Evolutionary conservation across 192 early-diverging fungal species (phyloP).

Genomic region (Backusella mclennaniae): DNA sequence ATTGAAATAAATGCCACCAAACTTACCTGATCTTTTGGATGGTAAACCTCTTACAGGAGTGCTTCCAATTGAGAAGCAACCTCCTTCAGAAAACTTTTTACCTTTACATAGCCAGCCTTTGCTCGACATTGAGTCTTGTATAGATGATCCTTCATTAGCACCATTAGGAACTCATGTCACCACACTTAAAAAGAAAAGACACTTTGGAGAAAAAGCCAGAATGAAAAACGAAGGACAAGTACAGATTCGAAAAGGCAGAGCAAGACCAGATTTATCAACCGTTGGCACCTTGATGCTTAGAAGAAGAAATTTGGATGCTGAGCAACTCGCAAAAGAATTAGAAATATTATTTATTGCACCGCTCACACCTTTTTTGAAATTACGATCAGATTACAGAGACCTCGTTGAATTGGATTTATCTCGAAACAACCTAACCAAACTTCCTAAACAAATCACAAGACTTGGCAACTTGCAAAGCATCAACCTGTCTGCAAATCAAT

Average conservation of each 20-base stretch:
- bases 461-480: slow-evolving; percentile 33
- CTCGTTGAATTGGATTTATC: slow-evolving; percentile 54
- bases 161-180: slow-evolving; percentile 47
- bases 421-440: slow-evolving; percentile 43
- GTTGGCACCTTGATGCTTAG: slow-evolving; percentile 34
- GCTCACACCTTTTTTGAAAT: slow-evolving; percentile 32
- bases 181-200: neutral
- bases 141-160: slow-evolving; percentile 50
- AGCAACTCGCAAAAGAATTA: slow-evolving; percentile 35
- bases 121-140: slow-evolving; percentile 53
- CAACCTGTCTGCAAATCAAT: slow-evolving; percentile 45
- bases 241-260: slow-evolving; percentile 1
- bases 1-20: neutral
- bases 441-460: slow-evolving; percentile 40
- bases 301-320: slow-evolving; percentile 37
- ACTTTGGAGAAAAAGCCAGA: neutral
- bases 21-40: slow-evolving; percentile 1
- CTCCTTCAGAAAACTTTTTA: neutral
- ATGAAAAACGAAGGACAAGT: slow-evolving; percentile 13
- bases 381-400: slow-evolving; percentile 8
- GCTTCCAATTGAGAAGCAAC: slow-evolving; percentile 11
- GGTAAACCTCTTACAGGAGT: slow-evolving; percentile 13
- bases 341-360: slow-evolving; percentile 28
- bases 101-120: slow-evolving; percentile 3
- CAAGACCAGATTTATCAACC: neutral